Base-by-base conservation (phyloP, 495 filamentous ascomycete species). In the Penicillium angulare region DNA sequence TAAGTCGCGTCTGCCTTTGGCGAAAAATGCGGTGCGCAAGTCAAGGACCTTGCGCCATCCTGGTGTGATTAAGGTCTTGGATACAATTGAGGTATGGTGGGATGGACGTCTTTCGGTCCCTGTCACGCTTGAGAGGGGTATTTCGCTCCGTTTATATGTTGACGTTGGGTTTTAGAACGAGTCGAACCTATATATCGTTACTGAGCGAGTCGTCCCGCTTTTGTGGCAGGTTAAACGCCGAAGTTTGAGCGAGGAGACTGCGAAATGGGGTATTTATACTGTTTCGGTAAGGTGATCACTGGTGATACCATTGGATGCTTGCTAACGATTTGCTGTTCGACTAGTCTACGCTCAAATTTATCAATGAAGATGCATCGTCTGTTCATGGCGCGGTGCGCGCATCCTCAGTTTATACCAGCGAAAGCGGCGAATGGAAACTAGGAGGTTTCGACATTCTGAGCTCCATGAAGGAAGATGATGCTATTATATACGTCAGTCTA, bases 371-470 rank as follows among this genome's bases (percentile, higher is more conserved):
- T 56, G 93, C 92, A 2, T 77, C 86, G 4, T 95, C 90, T 0
- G 83, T 97, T 4, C 93, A 98, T 59, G 93, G 92, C 31, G 89
- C 80, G 52, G 75, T 97, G 22, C 81, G 89, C 46, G 83, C 86
- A 17, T 87, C 89, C 2, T 96, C 92, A 0, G 79, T 98, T 55
- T 97, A 86, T 63, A 89, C 85, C 12, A 88, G 89, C 65, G 92
- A 97, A 65, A 96, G 93, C 68, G 93, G 93, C 23, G 93, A 97
- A 65, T 98, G 93, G 93, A 97, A 93, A 65, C 72, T 98, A 3
- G 90, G 88, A 3, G 93, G 93, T 7, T 93, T 97, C 49, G 95
- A 98, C 55, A 79, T 95, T 8, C 65, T 97, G 31, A 97, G 92
- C 69, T 95, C 88, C 17, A 86, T 96, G 69, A 96, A 96, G 63